Evolutionary conservation across 2,329 filamentous ascomycete genomes (phyloP), one percentile per base, ranked within the genome.

Genomic region (Epichloe brachyelytri): DNA sequence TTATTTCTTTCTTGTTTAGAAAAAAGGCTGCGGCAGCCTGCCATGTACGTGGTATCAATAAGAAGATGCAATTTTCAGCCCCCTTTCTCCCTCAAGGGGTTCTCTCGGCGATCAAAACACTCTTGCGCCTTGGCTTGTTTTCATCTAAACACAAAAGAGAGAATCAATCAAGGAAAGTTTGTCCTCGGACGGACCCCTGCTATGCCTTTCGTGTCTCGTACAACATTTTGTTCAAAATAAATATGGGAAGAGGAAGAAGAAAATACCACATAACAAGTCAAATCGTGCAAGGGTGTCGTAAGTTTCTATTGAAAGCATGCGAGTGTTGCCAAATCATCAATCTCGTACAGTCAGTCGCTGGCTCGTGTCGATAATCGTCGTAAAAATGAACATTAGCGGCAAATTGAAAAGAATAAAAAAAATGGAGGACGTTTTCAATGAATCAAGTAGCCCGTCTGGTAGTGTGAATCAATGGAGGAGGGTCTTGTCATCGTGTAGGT

Each of bases 401-500:
- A 6, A 37, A 26, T 41, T 12, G 22, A 43, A 20, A 19, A 20
- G 20, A 43, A n/a, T 33, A n/a, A 17, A 43, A 26, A 26, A 26
- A 26, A 26, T 3, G 22, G 22, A 26, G 0, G 8, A 3, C 10
- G 6, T 41, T 22, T 41, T 19, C 12, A 33, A 17, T 14, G 12
- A 30, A 41, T 12, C 20, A 41, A 34, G 39, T 30, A 30, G 26
- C 10, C 10, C 17, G 14, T 37, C 17, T 43, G 30, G 22, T 37
- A 12, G 17, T 4, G 11, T 5, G 4, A 22, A 40, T 17, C 22
- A 6, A 33, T 12, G n/a, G n/a, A 19, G n/a, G 19, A 12, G 3
- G 7, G n/a, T 22, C 37, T 11, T 37, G 40, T 54, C 46, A 58
- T 46, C 55, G 55, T 19, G 54, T 44, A 39, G 55, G 55, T 14